These are phyloP conservation scores for Aspergillus pseudoterreus DNA, from an alignment of 2,329 filamentous ascomycete genomes.

Conservation along the genomic window DNA sequence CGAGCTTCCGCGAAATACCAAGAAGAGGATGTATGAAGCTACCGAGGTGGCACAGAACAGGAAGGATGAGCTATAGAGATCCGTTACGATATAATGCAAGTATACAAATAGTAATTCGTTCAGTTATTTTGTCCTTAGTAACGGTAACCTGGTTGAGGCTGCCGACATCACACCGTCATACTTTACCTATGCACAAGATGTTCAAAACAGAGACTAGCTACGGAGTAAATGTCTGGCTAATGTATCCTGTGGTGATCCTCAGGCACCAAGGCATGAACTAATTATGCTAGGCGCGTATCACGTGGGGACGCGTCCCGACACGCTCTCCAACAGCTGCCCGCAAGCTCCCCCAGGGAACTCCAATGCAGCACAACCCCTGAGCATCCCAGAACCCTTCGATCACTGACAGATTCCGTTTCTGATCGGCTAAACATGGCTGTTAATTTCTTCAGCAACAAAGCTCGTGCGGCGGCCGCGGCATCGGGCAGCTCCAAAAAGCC, in stretches of 20 bases:
- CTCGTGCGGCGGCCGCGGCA: conserved; percentile 68
- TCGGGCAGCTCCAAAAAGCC: conserved; percentile 68
- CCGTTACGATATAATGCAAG: not conserved
- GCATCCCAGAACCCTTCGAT: not conserved
- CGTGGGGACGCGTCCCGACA: conserved; percentile 32
- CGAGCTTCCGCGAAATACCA: conserved; percentile 42
- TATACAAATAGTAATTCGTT: not conserved
- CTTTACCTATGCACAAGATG: too few relatives aligned
- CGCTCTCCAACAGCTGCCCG: conserved; percentile 3
- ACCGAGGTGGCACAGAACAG: conserved; percentile 26
- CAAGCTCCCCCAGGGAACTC: not conserved
- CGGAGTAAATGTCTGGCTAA: too few relatives aligned
- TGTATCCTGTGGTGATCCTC: too few relatives aligned
- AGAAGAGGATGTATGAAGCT: conserved; percentile 49
- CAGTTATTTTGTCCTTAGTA: not conserved
- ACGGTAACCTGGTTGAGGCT: not conserved
- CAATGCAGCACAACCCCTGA: too few relatives aligned
- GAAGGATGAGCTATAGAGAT: conserved; percentile 38
- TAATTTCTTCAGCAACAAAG: conserved; percentile 94
- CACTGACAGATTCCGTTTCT: not conserved
- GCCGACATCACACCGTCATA: not conserved
- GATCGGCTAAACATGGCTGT: conserved; percentile 54
- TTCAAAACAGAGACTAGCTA: too few relatives aligned
- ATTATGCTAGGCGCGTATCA: conserved; percentile 28
- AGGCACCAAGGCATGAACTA: conserved; percentile 1